These are phyloP conservation scores for Hygrophila difformis DNA, from an alignment of 257 asterid species.

Conservation along the genomic window DNA sequence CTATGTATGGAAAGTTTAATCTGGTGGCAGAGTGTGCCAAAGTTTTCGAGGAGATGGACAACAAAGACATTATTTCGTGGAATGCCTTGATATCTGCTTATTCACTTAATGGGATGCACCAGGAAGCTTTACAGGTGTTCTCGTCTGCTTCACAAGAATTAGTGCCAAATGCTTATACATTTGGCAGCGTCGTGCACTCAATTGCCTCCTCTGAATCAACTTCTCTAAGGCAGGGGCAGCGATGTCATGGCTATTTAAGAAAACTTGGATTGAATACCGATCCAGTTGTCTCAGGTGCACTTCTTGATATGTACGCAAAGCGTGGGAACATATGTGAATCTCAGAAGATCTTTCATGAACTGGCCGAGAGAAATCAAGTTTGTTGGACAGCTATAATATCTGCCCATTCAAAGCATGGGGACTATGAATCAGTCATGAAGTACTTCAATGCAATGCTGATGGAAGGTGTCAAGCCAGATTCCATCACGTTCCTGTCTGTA, in stretches of 20 bases:
- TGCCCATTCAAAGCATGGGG: slow-evolving; percentile 82
- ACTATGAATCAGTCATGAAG: slow-evolving; percentile 59
- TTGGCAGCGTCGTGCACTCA: slow-evolving; percentile 74
- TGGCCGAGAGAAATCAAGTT: slow-evolving; percentile 42
- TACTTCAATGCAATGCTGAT: slow-evolving; percentile 51
- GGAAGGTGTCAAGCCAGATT: slow-evolving; percentile 59
- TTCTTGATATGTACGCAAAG: slow-evolving; percentile 92
- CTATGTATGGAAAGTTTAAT: slow-evolving; percentile 82
- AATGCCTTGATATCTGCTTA: slow-evolving; percentile 72
- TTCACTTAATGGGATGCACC: slow-evolving; percentile 62
- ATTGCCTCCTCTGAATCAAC: slow-evolving; percentile 78
- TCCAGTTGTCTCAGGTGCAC: slow-evolving; percentile 64
- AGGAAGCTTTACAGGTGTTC: slow-evolving; percentile 63
- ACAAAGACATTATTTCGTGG: slow-evolving; percentile 65
- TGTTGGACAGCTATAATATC: slow-evolving; percentile 91
- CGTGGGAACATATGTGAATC: slow-evolving; percentile 87
- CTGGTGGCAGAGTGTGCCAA: slow-evolving; percentile 36
- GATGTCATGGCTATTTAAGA: slow-evolving; percentile 40
- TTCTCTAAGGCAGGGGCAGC: slow-evolving; percentile 65
- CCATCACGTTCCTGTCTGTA: slow-evolving; percentile 78
- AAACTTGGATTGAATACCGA: slow-evolving; percentile 51
- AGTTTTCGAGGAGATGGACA: slow-evolving; percentile 56
- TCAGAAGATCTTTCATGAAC: slow-evolving; percentile 45
- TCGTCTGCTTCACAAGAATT: slow-evolving; percentile 34
- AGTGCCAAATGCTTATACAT: slow-evolving; percentile 68